phyloP scores from a whole-genome alignment of 257 asterid species.

The Solanum chiquidenum region DNA sequence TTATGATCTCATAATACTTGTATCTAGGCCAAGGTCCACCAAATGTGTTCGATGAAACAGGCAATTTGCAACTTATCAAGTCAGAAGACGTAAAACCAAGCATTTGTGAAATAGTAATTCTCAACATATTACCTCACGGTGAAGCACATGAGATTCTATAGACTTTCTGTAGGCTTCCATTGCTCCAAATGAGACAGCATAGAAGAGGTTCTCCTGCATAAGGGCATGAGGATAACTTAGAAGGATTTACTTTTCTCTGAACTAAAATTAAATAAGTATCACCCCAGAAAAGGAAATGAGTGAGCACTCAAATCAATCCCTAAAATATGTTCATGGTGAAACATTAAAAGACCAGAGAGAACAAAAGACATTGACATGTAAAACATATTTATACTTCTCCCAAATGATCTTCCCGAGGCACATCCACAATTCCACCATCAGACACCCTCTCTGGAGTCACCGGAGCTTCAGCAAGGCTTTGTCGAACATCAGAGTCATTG shows the following conservation, averaged over 20 bases:
- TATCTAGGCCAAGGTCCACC: neutral
- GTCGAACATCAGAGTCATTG: slow-evolving; percentile 22
- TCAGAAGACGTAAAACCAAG: neutral
- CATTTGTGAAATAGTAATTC: neutral
- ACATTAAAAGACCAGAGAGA: slow-evolving; percentile 2
- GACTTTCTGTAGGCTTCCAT: slow-evolving; percentile 55
- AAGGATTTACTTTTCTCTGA: neutral
- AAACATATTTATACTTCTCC: slow-evolving; percentile 43
- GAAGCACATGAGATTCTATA: slow-evolving; percentile 46
- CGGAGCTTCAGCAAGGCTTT: slow-evolving; percentile 47
- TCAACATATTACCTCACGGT: slow-evolving; percentile 48
- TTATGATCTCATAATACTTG: neutral
- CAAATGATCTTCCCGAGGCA: slow-evolving; percentile 50
- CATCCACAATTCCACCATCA: slow-evolving; percentile 39
- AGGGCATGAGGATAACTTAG: neutral
- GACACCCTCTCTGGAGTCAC: slow-evolving; percentile 51
- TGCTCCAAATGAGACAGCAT: slow-evolving; percentile 57
- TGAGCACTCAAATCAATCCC: neutral
- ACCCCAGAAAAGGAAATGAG: neutral
- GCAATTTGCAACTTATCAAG: neutral
- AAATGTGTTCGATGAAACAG: neutral
- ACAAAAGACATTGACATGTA: neutral
- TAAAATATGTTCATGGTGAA: neutral
- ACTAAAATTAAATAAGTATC: neutral
- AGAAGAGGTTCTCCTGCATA: slow-evolving; percentile 72